Base-by-base conservation (phyloP, 139 green algal species). In the Chlorella sp. region DNA sequence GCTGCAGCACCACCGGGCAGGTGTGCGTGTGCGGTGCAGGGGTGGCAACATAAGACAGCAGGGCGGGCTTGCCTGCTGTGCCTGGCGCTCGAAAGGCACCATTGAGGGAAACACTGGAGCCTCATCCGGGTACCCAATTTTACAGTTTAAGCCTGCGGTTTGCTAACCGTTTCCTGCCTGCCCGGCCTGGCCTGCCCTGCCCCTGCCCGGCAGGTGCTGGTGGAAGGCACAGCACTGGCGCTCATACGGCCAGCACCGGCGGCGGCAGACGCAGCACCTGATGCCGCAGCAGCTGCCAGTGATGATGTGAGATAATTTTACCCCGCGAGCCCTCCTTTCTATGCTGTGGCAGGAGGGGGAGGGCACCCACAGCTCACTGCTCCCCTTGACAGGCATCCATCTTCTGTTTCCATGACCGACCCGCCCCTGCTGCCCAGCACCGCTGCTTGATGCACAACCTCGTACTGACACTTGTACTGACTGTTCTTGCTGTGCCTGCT, bases 141-240 rank as follows among this genome's bases (percentile, higher is more conserved):
- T 5, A 57, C 48, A 57, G 48, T 9, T 57, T 57, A 16, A 9
- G 5, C 7, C 48, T 57, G 48, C 48, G 48, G 9, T 5, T 57
- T 57, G 48, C 48, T 57, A 9, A 57, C 48, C 48, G 9, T 16
- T 57, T 57, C 9, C 7, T 57, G 48, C 48, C 5, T 57, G 48
- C 48, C 48, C 9, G 48, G 48, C 48, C 48, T 57, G 48, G 48
- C 48, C 48, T 57, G 48, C 48, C 48, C 9, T n/a, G n/a, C n/a
- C 48, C 9, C 48, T 57, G 48, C 48, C 48, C 9, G 48, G 48
- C 48, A 57, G n/a, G 40, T 81, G 34, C 30, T 89, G 36, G 78
- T 90, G 15, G 83, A 89, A 21, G 89, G 85, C 1, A 77, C 80
- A 2, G 88, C 88, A 1, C 81, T 91, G 68, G 88, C 88, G 1